These are phyloP conservation scores for Euphorbia schlechtendalii DNA, from an alignment of 441 rosid species.

Conservation along the genomic window DNA sequence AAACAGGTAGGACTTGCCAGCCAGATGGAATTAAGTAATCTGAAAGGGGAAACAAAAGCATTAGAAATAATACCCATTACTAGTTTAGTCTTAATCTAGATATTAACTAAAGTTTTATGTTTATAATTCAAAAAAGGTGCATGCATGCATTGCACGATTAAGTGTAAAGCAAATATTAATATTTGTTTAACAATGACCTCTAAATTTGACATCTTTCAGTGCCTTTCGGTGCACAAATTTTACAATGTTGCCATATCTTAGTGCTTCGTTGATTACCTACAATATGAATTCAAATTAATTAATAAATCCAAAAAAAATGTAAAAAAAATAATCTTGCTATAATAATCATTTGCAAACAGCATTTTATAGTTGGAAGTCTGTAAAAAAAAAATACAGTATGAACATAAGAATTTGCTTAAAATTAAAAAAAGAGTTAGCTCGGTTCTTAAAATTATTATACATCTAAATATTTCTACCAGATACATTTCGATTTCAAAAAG, in stretches of 20 bases:
- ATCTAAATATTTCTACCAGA: no score
- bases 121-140: conserved; percentile 1
- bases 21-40: conserved; percentile 48
- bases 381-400: no score
- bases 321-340: conserved; percentile 1
- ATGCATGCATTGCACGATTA: conserved; percentile 20
- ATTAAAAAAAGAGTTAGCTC: no score
- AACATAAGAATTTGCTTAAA: no score
- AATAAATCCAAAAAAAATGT: not conserved
- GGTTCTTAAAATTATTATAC: no score
- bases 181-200: conserved; percentile 28
- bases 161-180: conserved; percentile 1
- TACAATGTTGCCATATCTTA: conserved; percentile 49
- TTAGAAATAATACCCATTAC: not conserved
- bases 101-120: not conserved
- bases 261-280: conserved; percentile 55
- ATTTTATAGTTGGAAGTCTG: no score
- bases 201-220: conserved; percentile 43
- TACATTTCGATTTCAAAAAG: no score
- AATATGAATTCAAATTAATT: conserved; percentile 4
- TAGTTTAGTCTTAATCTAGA: not conserved
- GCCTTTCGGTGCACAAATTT: conserved; percentile 60
- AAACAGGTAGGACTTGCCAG: conserved; percentile 58
- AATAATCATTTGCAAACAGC: conserved; percentile 15
- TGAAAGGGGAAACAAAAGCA: conserved; percentile 10